Evolutionary conservation across 805 yeast species (phyloP).

Genomic region (Saccharomyces eubayanus): DNA sequence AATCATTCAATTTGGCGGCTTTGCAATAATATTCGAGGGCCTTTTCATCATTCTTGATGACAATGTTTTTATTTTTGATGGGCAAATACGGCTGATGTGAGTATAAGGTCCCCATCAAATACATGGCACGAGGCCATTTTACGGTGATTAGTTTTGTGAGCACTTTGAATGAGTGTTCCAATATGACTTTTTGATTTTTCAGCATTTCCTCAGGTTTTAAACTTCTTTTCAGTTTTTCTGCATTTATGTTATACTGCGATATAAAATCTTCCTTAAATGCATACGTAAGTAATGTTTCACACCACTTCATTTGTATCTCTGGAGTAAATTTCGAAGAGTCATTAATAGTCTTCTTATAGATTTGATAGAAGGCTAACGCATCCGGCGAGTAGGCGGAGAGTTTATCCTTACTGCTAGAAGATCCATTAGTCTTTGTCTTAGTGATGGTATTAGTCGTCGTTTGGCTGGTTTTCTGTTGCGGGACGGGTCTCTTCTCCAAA

Average conservation of each 20-base stretch:
- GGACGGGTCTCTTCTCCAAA: not conserved
- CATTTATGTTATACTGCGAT: constrained; percentile 41
- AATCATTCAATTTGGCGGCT: constrained; percentile 51
- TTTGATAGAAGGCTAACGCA: constrained; percentile 17
- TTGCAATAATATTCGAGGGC: constrained; percentile 54
- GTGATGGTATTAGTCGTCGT: not conserved
- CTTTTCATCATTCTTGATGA: constrained; percentile 47
- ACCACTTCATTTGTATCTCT: constrained; percentile 52
- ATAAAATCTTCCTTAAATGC: constrained; percentile 37
- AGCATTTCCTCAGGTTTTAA: constrained; percentile 37
- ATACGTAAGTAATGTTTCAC: constrained; percentile 46
- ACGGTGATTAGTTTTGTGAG: constrained; percentile 46
- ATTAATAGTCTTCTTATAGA: constrained; percentile 18
- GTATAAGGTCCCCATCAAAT: constrained; percentile 53
- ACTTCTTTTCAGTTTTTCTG: constrained; percentile 34
- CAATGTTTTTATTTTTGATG: constrained; percentile 38
- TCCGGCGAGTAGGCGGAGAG: constrained; percentile 14
- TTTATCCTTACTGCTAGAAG: constrained; percentile 5
- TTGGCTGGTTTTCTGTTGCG: not conserved
- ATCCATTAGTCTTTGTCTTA: not conserved
- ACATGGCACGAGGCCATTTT: constrained; percentile 47
- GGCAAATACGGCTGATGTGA: constrained; percentile 41
- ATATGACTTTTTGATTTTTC: constrained; percentile 48
- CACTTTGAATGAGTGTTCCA: constrained; percentile 49
- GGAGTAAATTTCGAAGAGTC: constrained; percentile 37